Evolutionary conservation across 208 protist species (phyloP), one percentile per base, ranked within the genome.

Genomic region (Crithidia expoeki): DNA sequence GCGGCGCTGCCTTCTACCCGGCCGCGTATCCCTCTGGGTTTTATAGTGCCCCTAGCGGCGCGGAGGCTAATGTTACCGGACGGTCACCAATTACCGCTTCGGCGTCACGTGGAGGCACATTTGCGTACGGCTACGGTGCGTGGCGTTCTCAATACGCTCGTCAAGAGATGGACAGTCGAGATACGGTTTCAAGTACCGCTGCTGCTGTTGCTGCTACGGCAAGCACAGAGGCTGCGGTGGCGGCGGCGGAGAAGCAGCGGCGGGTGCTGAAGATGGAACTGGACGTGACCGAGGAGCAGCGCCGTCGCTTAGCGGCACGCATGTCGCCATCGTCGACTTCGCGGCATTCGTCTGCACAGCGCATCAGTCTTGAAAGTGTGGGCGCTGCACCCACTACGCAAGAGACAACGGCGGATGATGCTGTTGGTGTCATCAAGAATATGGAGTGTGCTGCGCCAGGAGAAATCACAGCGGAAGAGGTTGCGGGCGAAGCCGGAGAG

Each of bases 241-340:
- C 25, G 2, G 58, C 62, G 4, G 72, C 72, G 12, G 74, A 74
- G 57, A 49, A 60, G 63, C 68, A 71, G 34, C 68, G 74, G 32
- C 60, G 56, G 46, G 52, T 70, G 32, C 61, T 84, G 6, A 36
- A 72, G 21, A 50, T 78, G 36, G 74, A 80, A 36, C 32, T 56
- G 63, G 50, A 60, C 33, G 62, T 80, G 16, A 61, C 65, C 0
- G 70, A 69, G 63, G 58, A 63, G 57, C 68, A 84, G 68, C 51
- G 74, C 11, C 53, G 69, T 28, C 64, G 70, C 6, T 34, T 81
- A 34, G 66, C 50, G 47, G 50, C 53, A 12, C 49, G 72, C 27
- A 49, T 80, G 21, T 47, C 69, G 1, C 19, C 56, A 2, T n/a
- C 25, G 16, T 47, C 69, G 1, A 19, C 56, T 2, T 36, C 25